Evolutionary conservation across 495 filamentous ascomycete genomes (phyloP).

Genomic region (Tuber borchii): DNA sequence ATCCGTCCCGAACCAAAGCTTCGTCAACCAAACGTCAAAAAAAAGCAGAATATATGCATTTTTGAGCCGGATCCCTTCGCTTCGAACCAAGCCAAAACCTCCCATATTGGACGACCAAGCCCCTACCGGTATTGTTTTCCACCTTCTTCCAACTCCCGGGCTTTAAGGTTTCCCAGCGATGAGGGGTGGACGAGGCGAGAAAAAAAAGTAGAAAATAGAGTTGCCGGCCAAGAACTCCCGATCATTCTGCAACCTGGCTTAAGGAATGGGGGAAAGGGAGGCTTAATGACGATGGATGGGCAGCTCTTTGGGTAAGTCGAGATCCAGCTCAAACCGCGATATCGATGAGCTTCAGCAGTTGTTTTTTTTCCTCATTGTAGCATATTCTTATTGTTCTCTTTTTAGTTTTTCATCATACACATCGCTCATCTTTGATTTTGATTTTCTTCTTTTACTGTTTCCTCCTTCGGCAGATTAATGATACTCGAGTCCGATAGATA

Average conservation of each 20-base stretch:
- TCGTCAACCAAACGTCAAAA: background rate
- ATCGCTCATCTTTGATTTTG: background rate
- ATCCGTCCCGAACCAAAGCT: background rate
- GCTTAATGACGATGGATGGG: background rate
- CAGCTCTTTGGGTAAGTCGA: background rate
- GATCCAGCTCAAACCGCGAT: background rate
- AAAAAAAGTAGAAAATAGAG: background rate
- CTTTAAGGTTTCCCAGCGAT: background rate
- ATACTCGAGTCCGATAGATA: background rate
- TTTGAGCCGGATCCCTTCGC: background rate
- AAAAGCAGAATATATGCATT: background rate
- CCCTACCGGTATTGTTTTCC: background rate
- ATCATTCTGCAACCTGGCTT: background rate
- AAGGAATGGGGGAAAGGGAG: background rate
- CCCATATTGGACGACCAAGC: background rate
- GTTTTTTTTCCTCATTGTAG: background rate
- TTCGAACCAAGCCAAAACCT: background rate
- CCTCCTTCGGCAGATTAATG: background rate
- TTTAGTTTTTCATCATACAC: background rate
- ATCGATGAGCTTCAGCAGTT: background rate
- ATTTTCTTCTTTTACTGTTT: background rate
- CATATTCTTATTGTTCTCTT: background rate
- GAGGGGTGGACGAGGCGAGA: background rate
- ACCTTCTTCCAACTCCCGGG: background rate
- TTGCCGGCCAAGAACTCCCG: background rate